Evolutionary conservation across 2,329 filamentous ascomycete species (phyloP), one percentile per base, ranked within the genome.

Genomic region (Scedosporium apiospermum): DNA sequence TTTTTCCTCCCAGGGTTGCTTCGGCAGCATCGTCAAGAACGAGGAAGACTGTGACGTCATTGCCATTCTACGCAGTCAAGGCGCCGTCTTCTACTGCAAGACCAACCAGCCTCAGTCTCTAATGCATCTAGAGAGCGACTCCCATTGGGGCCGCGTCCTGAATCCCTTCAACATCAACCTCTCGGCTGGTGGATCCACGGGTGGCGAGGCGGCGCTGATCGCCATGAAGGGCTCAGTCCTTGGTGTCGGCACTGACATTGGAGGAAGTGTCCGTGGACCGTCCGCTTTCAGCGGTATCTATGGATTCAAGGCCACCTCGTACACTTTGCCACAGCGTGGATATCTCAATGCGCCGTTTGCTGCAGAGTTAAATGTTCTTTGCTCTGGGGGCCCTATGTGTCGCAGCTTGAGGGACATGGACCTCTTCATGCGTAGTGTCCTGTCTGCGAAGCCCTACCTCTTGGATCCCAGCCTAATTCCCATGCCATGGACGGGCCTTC

Each of bases 101-200:
- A 84, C 82, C 0, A 83, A 80, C 65, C 77, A 83, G 3, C 81
- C 82, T 0, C 87, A 84, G 1, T 83, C 84, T 12, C 85, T 88
- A 79, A 87, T 88, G 60, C 81, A 84, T 10, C 87, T 89, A 69
- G 82, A 79, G 1, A 82, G 87, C n/a, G 89, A 88, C 72, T 87
- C 88, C 66, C 77, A 83, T 1, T 84, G 85, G 67, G 87, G 86
- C 7, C 78, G 84, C 14, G 87, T 84, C 0, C 70, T 84, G 21
- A 88, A 88, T 68, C 87, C 88, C 0, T 72, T 74, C 6, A 87
- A 88, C 41, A 57, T 58, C 27, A 21, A 27, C 53, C 61, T 62
- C 10, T 44, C 61, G 2, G 61, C 61, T 21, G 61, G 61, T 26
- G 61, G 61, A 3, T 57, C 51, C 34, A 62, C 61, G 0, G 88